Conservation (phyloP, 169 alveolate genomes). For the Cryptosporidium viatorum region DNA sequence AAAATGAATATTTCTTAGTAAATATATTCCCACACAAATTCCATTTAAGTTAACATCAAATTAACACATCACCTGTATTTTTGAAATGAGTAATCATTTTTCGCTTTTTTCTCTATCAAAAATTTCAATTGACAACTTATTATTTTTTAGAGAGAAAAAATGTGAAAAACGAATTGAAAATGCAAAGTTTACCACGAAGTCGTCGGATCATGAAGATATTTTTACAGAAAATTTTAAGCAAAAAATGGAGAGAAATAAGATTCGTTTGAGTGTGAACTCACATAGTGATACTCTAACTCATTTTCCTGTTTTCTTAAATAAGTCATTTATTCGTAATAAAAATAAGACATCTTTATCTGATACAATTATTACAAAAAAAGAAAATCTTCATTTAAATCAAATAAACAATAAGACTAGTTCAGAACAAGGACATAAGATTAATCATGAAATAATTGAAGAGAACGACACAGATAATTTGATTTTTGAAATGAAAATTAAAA, state of each 20-base stretch:
- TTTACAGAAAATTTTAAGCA: neutral
- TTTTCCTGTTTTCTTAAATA: too few species aligned
- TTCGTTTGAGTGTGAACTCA: neutral
- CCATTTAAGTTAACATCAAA: neutral
- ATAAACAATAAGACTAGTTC: neutral
- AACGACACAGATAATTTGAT: neutral
- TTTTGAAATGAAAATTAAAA: neutral
- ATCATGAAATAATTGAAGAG: neutral
- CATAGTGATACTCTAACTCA: neutral
- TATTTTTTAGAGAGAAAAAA: conserved; percentile 2
- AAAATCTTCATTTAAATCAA: neutral
- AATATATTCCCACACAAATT: neutral
- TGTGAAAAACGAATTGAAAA: neutral
- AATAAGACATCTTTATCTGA: neutral
- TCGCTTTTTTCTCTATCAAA: conserved; percentile 17
- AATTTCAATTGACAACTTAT: conserved; percentile 28
- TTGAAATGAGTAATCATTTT: neutral
- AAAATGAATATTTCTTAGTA: neutral
- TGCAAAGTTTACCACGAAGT: neutral
- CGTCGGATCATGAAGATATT: neutral
- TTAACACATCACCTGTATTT: neutral
- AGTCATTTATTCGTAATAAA: neutral
- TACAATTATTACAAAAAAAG: neutral
- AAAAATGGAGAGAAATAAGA: neutral
- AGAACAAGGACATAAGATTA: neutral